These are phyloP conservation scores for Yarrowia sp. DNA, from an alignment of 805 yeast species.

Conservation along the genomic window DNA sequence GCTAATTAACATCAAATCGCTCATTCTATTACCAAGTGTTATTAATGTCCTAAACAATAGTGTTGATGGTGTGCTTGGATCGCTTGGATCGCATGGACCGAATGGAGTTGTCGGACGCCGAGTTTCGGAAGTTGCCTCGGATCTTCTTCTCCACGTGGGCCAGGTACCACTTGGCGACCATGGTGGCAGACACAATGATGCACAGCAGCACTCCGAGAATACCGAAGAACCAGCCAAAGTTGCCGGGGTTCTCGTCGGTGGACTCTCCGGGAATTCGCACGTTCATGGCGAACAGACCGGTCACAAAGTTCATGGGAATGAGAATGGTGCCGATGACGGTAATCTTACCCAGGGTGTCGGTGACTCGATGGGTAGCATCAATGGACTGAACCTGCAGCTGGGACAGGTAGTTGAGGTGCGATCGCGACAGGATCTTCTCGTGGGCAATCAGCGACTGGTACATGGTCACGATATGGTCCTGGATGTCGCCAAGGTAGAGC, in stretches of 20 bases:
- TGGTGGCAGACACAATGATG: slow-evolving; percentile 37
- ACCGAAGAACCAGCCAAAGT: slow-evolving; percentile 65
- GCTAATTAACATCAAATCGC: no score
- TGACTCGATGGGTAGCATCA: slow-evolving; percentile 77
- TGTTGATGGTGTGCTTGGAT: slow-evolving; percentile 23
- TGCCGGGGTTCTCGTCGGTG: slow-evolving; percentile 30
- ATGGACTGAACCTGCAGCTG: slow-evolving; percentile 92
- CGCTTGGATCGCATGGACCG: slow-evolving; percentile 25
- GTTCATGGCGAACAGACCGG: slow-evolving; percentile 96
- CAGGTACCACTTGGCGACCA: slow-evolving; percentile 10
- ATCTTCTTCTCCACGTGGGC: slow-evolving; percentile 12
- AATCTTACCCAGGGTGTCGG: slow-evolving; percentile 83
- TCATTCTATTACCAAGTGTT: not conserved
- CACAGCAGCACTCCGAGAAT: slow-evolving; percentile 54
- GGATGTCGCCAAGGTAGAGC: slow-evolving; percentile 88
- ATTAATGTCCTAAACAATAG: not conserved
- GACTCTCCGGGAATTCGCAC: slow-evolving; percentile 77
- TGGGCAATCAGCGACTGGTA: slow-evolving; percentile 83
- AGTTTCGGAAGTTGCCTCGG: slow-evolving; percentile 17
- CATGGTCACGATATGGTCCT: slow-evolving; percentile 96
- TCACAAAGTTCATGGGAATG: slow-evolving; percentile 83
- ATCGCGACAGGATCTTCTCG: slow-evolving; percentile 88
- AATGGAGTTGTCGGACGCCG: slow-evolving; percentile 22
- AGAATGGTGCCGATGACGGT: slow-evolving; percentile 86
- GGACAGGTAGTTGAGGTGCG: slow-evolving; percentile 89